Base-by-base conservation (phyloP, 2,329 filamentous ascomycete genomes). In the Botryotinia calthae region DNA sequence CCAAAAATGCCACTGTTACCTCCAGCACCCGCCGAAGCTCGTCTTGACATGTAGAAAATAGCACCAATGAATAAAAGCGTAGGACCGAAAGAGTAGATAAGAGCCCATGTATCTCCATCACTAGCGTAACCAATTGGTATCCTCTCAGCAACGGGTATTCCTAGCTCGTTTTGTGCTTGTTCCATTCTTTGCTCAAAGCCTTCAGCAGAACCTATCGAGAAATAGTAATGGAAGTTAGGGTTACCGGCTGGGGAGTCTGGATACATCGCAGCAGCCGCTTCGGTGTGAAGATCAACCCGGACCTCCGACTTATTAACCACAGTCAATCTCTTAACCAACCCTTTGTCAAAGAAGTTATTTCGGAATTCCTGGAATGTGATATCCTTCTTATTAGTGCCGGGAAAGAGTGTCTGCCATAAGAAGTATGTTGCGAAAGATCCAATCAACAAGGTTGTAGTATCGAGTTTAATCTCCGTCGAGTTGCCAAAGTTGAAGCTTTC, bases 341-440 rank as follows among this genome's bases (percentile, higher is more conserved):
- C 96, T 86, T 97, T 98, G 83, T 98, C 94, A 74, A 99, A 86
- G 86, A 97, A 98, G 46, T 94, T 96, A 78, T 90, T 95, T 75
- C 93, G 87, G 84, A 99, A 93, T 84, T 99, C 96, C 83, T 99
- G 95, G 93, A 94, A 99, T 72, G 96, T 98, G 73, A 99, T 98
- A 81, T 99, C 95, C 79, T 90, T 86, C 72, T 84, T 86, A 75
- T 86, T 87, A 75, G 92, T 90, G 31, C 87, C 87, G 5, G 90
- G 90, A 73, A 93, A 87, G 72, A 95, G 84, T 76, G 88, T 85
- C 72, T 87, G 85, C 82, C 89, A 91, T 65, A 90, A 81, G 72
- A 92, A 84, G 79, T 90, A 92, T 18, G 88, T 84, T 48, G 90
- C 82, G 77, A 93, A 86, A 28, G 87, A 83, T 44, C 86, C 86